Base-by-base conservation (phyloP, 345 rosid genomes). In the Gossypium herbaceum region DNA sequence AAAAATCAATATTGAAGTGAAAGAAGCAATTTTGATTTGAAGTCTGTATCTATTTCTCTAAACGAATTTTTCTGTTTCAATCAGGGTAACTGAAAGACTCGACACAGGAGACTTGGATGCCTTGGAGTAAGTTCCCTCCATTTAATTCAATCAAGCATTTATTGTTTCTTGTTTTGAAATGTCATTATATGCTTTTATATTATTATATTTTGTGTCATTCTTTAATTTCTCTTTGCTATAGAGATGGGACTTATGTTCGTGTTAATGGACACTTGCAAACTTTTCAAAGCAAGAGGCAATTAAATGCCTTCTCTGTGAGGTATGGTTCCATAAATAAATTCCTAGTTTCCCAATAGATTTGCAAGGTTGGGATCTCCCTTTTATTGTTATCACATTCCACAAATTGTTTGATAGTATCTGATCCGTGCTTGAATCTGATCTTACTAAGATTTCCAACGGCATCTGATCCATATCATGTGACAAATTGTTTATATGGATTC, bases 291-390 rank as follows among this genome's bases (percentile, higher is more conserved):
- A 80, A 73, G 62, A 82, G 65, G 19, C 97, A 91, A 78, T 80
- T 94, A 51, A 88, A 77, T 77, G 95, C 88, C 50, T 94, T 94
- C 82, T 88, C 97, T 77, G 93, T 90, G 25, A 94, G 97, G 97
- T 94, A 82, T 57, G 74, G 51, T 4, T 20, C 1, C 19, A 27
- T 17, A 16, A 51, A 59, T 29, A 29, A 4, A 9, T 51, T 29
- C 54, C 60, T 11, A 12, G 47, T 27, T 68, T 51, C 34, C 24
- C 16, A 29, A 70, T 70, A 2, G 34, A 24, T 47, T 52, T 4
- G 45, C 52, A 17, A 15, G 16, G 20, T 75, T 12, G 17, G 20
- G 25, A 44, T 44, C 10, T 55, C 25, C 11, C 13, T 2, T 64
- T 24, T 77, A 56, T 68, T 47, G 54, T 47, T 48, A 48, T 45